Percentiles rank a stretch among this genome's conserved stretches.
Conservation (phyloP, 305 asterid genomes). For the Plantago lanceolata region DNA sequence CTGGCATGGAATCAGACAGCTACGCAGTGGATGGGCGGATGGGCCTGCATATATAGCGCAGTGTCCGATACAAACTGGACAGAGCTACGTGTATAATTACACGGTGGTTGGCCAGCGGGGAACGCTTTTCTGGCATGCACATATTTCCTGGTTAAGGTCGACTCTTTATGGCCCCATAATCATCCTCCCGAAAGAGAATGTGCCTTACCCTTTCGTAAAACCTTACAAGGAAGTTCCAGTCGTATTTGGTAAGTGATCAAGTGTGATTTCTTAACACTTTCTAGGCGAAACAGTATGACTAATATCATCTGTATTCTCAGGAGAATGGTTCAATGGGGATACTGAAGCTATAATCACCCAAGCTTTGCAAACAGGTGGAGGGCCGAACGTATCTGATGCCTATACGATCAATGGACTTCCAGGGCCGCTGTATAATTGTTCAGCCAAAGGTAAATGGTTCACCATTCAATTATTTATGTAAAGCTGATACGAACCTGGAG, state of each 20-base stretch:
- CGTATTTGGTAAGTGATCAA: constrained; percentile 37
- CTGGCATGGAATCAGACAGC: constrained; percentile 61
- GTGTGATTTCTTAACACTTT: not conserved
- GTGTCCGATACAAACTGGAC: constrained; percentile 58
- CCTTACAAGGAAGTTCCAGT: constrained; percentile 57
- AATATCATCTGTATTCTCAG: constrained; percentile 24
- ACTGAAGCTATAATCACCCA: constrained; percentile 53
- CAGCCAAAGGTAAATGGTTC: constrained; percentile 39
- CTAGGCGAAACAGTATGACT: not conserved
- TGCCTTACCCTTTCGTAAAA: constrained; percentile 46
- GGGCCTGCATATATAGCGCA: constrained; percentile 63
- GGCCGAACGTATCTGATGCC: constrained; percentile 60
- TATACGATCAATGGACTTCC: constrained; percentile 61
- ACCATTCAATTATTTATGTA: not conserved
- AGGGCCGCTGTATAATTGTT: constrained; percentile 52
- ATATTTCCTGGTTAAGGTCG: constrained; percentile 59
- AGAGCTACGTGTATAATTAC: constrained; percentile 56
- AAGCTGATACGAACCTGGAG: too few species aligned
- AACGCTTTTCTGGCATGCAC: constrained; percentile 58
- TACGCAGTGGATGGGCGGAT: constrained; percentile 65
- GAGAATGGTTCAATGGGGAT: constrained; percentile 59
- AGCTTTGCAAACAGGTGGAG: constrained; percentile 53
- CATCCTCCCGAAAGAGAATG: constrained; percentile 41
- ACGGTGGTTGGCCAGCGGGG: constrained; percentile 58
- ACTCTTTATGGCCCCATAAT: constrained; percentile 53